Evolutionary conservation across 148 eudicot genomes (phyloP).

Genomic region (Vaccinium macrocarpon): DNA sequence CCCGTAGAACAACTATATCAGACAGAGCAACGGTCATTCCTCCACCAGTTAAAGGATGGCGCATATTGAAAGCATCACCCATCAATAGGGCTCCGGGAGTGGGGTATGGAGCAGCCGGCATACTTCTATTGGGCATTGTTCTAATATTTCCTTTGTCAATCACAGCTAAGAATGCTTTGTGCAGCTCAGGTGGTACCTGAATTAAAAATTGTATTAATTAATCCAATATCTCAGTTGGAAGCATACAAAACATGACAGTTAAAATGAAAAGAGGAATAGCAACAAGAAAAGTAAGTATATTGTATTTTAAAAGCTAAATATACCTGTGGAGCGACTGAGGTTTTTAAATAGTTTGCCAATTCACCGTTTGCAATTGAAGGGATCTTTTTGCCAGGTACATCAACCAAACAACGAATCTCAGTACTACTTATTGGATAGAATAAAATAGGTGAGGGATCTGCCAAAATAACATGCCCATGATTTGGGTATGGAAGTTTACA

Average conservation of each 20-base stretch:
- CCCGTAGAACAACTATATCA: constrained; percentile 58
- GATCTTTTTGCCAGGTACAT: constrained; percentile 66
- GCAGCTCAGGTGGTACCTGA: constrained; percentile 61
- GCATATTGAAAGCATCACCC: constrained; percentile 95
- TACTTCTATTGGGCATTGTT: constrained; percentile 75
- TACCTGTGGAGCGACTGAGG: constrained; percentile 73
- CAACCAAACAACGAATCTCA: constrained; percentile 74
- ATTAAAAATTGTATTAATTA: constrained; percentile 14
- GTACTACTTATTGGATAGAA: constrained; percentile 67
- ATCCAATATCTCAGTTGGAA: not conserved
- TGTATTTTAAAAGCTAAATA: not conserved
- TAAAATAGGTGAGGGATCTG: constrained; percentile 72
- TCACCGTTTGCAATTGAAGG: constrained; percentile 79
- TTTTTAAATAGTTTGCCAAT: constrained; percentile 64
- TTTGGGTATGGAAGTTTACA: constrained; percentile 52
- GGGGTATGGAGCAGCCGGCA: constrained; percentile 77
- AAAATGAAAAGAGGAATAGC: not conserved
- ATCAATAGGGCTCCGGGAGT: constrained; percentile 77
- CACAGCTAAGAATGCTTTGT: constrained; percentile 62
- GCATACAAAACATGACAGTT: not conserved
- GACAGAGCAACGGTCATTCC: constrained; percentile 91
- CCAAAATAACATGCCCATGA: constrained; percentile 75
- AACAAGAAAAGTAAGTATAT: not conserved
- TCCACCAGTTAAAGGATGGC: constrained; percentile 87
- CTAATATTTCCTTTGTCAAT: constrained; percentile 67